These are phyloP conservation scores for Monilinia vaccinii-corymbosi DNA, from an alignment of 2,329 filamentous ascomycete species.

Conservation along the genomic window DNA sequence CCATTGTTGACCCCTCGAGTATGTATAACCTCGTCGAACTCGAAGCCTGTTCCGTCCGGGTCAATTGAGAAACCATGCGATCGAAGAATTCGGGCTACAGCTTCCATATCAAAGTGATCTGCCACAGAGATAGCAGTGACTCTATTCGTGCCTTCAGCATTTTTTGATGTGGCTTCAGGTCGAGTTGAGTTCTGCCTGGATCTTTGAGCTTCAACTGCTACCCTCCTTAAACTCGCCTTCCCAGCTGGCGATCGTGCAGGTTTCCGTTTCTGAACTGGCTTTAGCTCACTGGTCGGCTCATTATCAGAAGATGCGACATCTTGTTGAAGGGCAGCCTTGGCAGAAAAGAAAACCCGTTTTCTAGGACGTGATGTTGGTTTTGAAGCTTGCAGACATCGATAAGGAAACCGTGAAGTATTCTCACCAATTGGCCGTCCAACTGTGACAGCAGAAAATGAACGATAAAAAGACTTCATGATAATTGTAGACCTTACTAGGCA, in stretches of 20 bases:
- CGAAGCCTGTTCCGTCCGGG: slow-evolving; percentile 52
- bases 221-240: slow-evolving; percentile 71
- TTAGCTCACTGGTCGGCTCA: background rate
- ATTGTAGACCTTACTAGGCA: background rate
- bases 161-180: slow-evolving; percentile 15
- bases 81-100: slow-evolving; percentile 47
- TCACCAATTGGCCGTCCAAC: slow-evolving; percentile 16
- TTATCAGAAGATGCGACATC: slow-evolving; percentile 4
- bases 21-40: slow-evolving; percentile 53
- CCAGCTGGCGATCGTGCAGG: slow-evolving; percentile 41
- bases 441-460: slow-evolving; percentile 15
- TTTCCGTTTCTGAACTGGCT: slow-evolving; percentile 33
- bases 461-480: slow-evolving; percentile 22
- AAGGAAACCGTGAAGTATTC: slow-evolving; percentile 10
- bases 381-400: slow-evolving; percentile 32
- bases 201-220: slow-evolving; percentile 76
- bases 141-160: slow-evolving; percentile 32
- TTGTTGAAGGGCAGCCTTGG: slow-evolving; percentile 46
- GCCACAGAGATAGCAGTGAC: slow-evolving; percentile 54
- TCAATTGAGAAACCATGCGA: slow-evolving; percentile 53
- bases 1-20: slow-evolving; percentile 55
- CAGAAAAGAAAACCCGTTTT: slow-evolving; percentile 57
- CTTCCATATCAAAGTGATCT: slow-evolving; percentile 55
- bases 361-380: slow-evolving; percentile 34
- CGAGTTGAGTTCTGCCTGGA: slow-evolving; percentile 34